These are phyloP conservation scores for Colletotrichum sp. DNA, from an alignment of 2,329 filamentous ascomycete genomes.

Conservation along the genomic window DNA sequence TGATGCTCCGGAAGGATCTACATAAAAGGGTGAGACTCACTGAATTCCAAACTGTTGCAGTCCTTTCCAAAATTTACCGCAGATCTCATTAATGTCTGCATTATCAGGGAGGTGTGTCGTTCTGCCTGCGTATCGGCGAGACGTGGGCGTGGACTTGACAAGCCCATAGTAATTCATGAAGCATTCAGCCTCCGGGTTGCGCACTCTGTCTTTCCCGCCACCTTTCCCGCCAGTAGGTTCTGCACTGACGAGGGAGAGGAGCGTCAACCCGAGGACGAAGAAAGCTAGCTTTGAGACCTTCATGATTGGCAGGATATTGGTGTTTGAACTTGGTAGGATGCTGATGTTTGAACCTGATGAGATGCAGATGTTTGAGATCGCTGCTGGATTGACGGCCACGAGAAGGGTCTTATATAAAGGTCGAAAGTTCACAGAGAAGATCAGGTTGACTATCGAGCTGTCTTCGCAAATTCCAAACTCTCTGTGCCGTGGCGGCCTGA, in stretches of 20 bases:
- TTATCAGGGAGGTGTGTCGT: neutral
- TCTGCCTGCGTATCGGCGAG: neutral
- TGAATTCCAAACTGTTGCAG: neutral
- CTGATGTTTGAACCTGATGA: neutral
- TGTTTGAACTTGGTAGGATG: neutral
- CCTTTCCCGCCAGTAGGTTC: neutral
- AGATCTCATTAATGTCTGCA: neutral
- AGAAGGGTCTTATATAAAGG: neutral
- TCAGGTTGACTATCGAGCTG: neutral
- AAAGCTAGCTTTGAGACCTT: neutral
- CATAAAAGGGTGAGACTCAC: neutral
- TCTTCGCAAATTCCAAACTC: neutral
- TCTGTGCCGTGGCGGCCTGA: neutral
- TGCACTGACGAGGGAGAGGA: neutral
- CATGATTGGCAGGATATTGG: neutral
- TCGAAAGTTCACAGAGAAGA: neutral
- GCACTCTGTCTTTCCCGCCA: neutral
- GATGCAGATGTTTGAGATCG: neutral
- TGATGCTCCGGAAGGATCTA: neutral
- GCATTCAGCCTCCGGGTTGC: neutral
- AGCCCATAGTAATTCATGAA: rapidly evolving
- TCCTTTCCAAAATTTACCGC: neutral
- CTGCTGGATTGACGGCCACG: neutral
- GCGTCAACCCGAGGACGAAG: neutral
- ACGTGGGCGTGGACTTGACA: neutral